Base-by-base conservation (phyloP, 345 rosid genomes). In the Pelargonium nanum region DNA sequence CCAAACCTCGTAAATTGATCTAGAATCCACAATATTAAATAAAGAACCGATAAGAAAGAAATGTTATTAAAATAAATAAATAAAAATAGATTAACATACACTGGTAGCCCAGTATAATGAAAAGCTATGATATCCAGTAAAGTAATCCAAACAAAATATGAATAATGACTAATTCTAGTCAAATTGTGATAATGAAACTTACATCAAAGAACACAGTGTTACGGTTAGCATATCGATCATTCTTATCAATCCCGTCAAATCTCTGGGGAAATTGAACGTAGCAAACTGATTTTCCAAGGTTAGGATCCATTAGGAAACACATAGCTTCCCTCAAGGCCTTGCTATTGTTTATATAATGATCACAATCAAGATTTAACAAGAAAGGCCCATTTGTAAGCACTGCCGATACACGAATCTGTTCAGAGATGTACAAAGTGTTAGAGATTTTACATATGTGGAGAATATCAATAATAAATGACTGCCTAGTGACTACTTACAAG, bases 271-370 rank as follows among this genome's bases (percentile, higher is more conserved):
- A 68, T 45, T 73, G 77, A 44, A 68, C 72, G 50, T 58, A 72
- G 32, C 66, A 73, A 19, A 28, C 69, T 3, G 67, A 64, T 53
- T 64, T 67, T 40, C 26, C 73, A 30, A 30, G 40, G 40, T 53
- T 73, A 22, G 57, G 73, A 55, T 64, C 73, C 73, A 73, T 64
- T 0, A 73, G 73, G 51, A 73, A 73, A 61, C 77, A 67, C 68
- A 67, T 67, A 53, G 75, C 72, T 64, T 72, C 75, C 56, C 52
- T 68, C 65, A 63, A 26, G 22, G 63, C 63, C 67, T 63, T 69
- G 59, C 63, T 69, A 67, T 63, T 69, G 59, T 53, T 63, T 58
- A 63, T 22, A 22, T 69, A 69, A 17, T 63, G 67, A 19, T 24
- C 17, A 15, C 23, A 69, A 23, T 63, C 53, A 6, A 69, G 67